A percentile compares a stretch with the other conserved stretches of the same genome.
These are phyloP conservation scores for Davidsoniella eucalypti DNA, from an alignment of 2,329 filamentous ascomycete genomes.

Conservation along the genomic window DNA sequence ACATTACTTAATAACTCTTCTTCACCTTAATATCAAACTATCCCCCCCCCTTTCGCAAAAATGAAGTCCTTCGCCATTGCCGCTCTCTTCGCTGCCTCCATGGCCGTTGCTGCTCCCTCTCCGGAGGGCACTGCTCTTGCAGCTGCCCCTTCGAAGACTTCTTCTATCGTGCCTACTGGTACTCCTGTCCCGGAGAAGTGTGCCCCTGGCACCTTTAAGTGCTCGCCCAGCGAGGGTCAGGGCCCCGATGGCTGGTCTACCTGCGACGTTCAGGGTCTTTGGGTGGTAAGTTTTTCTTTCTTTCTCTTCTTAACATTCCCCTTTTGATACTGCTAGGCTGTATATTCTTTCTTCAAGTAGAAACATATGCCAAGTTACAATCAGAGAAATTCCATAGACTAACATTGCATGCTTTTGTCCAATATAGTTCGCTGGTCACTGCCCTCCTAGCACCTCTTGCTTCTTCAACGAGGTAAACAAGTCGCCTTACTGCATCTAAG, in stretches of 20 bases:
- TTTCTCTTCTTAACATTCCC: not conserved
- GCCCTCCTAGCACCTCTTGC: constrained; percentile 22
- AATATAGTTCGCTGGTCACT: constrained; percentile 20
- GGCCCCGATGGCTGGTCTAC: constrained; percentile 19
- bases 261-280: constrained; percentile 19
- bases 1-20: not conserved
- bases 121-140: not conserved
- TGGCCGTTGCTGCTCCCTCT: not conserved
- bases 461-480: constrained; percentile 21
- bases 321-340: not conserved
- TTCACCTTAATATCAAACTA: not conserved
- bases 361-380: not conserved
- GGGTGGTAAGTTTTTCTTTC: constrained; percentile 19
- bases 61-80: not conserved
- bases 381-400: not conserved
- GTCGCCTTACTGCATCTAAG: constrained; percentile 24
- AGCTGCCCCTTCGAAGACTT: too few relatives aligned
- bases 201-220: constrained; percentile 22
- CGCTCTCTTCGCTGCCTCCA: not conserved
- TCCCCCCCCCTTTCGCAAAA: not conserved
- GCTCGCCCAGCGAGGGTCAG: constrained; percentile 15
- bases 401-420: not conserved
- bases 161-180: not conserved
- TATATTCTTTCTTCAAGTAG: not conserved
- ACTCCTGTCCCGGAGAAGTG: constrained; percentile 14